These are phyloP conservation scores for Phytophthora fragariae DNA, from an alignment of 352 stramenopile species.

Conservation along the genomic window DNA sequence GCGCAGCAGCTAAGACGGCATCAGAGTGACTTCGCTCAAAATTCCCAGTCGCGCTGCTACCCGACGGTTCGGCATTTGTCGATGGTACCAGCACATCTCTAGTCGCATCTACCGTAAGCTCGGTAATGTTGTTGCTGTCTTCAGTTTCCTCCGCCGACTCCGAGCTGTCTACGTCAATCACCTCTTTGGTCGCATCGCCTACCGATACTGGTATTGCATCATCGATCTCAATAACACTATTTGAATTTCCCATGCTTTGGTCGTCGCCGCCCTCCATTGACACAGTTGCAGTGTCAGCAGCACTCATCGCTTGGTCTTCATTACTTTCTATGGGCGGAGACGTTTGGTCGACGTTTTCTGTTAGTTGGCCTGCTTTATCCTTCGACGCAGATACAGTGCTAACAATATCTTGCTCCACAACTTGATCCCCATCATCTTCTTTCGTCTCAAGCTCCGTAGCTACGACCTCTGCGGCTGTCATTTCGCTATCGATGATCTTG, in stretches of 20 bases:
- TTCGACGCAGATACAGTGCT: background rate
- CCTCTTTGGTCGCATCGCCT: conserved; percentile 13
- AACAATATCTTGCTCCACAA: conserved; percentile 6
- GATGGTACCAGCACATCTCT: conserved; percentile 4
- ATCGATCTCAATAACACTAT: background rate
- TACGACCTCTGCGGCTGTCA: background rate
- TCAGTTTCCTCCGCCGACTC: conserved; percentile 13
- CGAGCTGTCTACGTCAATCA: conserved; percentile 29
- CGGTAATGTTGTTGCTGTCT: conserved; percentile 1
- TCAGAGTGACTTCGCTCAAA: conserved; percentile 19
- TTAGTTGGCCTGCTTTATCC: background rate
- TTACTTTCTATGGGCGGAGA: background rate
- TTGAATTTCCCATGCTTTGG: background rate
- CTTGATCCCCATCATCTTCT: conserved; percentile 13
- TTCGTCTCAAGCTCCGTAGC: background rate
- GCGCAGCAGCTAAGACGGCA: conserved; percentile 3
- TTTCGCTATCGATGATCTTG: background rate
- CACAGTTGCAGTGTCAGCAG: background rate
- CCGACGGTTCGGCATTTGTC: background rate
- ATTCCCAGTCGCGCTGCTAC: background rate
- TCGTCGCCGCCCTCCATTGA: conserved; percentile 3
- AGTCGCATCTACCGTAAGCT: background rate
- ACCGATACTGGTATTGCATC: background rate
- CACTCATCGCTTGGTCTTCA: conserved; percentile 9
- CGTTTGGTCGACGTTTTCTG: background rate